Evolutionary conservation across 805 yeast species (phyloP).

Genomic region (Saccharomyces mikatae): DNA sequence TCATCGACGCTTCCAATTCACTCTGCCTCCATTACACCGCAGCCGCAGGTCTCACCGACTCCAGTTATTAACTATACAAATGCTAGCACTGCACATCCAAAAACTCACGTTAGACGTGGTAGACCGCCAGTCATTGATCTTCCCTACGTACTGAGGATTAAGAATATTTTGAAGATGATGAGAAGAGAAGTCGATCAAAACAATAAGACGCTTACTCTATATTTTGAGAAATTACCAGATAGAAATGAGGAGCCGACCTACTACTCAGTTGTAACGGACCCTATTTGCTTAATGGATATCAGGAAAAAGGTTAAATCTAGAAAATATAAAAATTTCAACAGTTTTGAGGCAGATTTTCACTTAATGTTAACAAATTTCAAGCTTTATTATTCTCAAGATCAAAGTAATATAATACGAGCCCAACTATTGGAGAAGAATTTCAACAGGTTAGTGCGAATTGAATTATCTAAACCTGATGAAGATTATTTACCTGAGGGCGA

Average conservation of each 20-base stretch:
- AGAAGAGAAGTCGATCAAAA: constrained; percentile 59
- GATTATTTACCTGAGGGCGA: constrained; percentile 55
- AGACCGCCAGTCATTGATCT: constrained; percentile 32
- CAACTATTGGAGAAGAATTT: constrained; percentile 54
- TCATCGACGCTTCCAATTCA: neutral
- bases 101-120: constrained; percentile 30
- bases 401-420: constrained; percentile 53
- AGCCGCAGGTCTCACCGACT: constrained; percentile 4
- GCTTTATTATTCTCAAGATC: constrained; percentile 49
- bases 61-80: neutral
- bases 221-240: constrained; percentile 79
- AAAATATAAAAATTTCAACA: constrained; percentile 67
- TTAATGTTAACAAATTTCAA: constrained; percentile 69
- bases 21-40: constrained; percentile 9
- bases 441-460: constrained; percentile 51
- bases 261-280: constrained; percentile 45
- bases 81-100: constrained; percentile 16
- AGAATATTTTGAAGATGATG: constrained; percentile 71
- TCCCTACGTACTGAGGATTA: constrained; percentile 78
- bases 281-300: constrained; percentile 63
- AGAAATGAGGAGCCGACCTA: constrained; percentile 39
- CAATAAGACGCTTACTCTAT: constrained; percentile 45
- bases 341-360: constrained; percentile 68
- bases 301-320: constrained; percentile 78
- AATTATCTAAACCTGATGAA: constrained; percentile 72